phyloP scores from a whole-genome alignment of 352 stramenopile species.

The Phytophthora lateralis region DNA sequence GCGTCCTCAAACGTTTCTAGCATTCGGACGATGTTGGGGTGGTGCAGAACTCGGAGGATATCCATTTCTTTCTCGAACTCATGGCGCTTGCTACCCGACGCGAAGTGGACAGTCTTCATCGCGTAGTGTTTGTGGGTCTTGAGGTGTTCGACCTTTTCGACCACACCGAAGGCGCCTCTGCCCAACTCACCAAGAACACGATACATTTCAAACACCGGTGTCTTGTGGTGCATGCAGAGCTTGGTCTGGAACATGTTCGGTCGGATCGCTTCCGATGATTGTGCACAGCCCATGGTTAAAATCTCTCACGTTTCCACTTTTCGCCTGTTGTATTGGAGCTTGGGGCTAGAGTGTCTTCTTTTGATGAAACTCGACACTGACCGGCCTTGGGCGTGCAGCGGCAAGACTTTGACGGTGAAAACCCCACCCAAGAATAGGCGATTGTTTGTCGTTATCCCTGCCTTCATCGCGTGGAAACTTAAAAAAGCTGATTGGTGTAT shows the following conservation, averaged over 20 bases:
- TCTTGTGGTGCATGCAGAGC: slow-evolving; percentile 76
- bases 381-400: background rate
- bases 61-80: slow-evolving; percentile 85
- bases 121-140: slow-evolving; percentile 70
- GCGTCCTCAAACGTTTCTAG: slow-evolving; percentile 79
- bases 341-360: background rate
- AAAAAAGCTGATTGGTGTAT: slow-evolving; percentile 3
- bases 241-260: slow-evolving; percentile 84
- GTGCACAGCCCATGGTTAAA: slow-evolving; percentile 67
- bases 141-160: slow-evolving; percentile 76
- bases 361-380: slow-evolving; percentile 17
- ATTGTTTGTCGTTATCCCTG: background rate
- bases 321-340: background rate
- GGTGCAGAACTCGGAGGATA: slow-evolving; percentile 73
- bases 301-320: background rate
- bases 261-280: slow-evolving; percentile 53
- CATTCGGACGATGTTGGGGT: slow-evolving; percentile 84
- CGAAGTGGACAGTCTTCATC: slow-evolving; percentile 83
- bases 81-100: slow-evolving; percentile 58
- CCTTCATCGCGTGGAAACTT: background rate
- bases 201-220: slow-evolving; percentile 53
- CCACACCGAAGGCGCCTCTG: slow-evolving; percentile 74
- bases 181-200: slow-evolving; percentile 59
- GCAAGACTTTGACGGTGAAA: background rate
- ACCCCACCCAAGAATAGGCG: slow-evolving; percentile 10